Base-by-base conservation (phyloP, 768 basidiomycete species). In the Fistulinella prunicolor region DNA sequence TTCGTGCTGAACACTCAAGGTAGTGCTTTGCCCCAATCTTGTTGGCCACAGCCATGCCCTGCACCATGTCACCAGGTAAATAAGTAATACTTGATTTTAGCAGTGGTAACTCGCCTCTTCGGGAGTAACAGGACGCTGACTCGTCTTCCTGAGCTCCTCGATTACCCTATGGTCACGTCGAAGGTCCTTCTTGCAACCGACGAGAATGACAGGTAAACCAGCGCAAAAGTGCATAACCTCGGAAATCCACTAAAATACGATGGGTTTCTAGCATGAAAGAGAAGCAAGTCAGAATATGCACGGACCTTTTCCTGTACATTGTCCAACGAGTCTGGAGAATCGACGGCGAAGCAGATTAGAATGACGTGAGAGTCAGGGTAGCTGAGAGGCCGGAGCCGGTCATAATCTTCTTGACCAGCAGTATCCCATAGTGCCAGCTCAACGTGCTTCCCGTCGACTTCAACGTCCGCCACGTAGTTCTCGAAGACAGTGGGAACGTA, bases 311-410 rank as follows among this genome's bases (percentile, higher is more conserved):
- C 96, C 78, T 97, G 94, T 24, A 99, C 96, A 82, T 99, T 99
- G 73, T 96, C 96, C 56, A 99, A 78, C 41, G 94, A 97, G 70
- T 97, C 94, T 28, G 94, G 94, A 44, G 89, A 93, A 77, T 99
- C 96, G 58, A 98, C 85, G 36, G 96, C 94, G 70, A 96, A 99
- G 70, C 95, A 97, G 73, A 99, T 96, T 59, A 98, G 82, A 75
- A 99, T 98, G 70, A 99, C 94, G 68, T 99, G 94, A n/a, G 93
- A 94, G 74, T 98, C 95, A 47, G 95, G 95, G 74, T 99, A 99
- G 61, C 88, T 91, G 66, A 99, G 82, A 51, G 96, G 96, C 47
- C 96, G 83, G 58, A 99, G 90, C 61, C 95, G 90, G 72, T 98
- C 96, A 70, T 98, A 98, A 70, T 98, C 96, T 73, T 97, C 95